These are phyloP conservation scores for Juncus inflexus DNA, from an alignment of 176 grass and related monocot genomes.

Conservation along the genomic window DNA sequence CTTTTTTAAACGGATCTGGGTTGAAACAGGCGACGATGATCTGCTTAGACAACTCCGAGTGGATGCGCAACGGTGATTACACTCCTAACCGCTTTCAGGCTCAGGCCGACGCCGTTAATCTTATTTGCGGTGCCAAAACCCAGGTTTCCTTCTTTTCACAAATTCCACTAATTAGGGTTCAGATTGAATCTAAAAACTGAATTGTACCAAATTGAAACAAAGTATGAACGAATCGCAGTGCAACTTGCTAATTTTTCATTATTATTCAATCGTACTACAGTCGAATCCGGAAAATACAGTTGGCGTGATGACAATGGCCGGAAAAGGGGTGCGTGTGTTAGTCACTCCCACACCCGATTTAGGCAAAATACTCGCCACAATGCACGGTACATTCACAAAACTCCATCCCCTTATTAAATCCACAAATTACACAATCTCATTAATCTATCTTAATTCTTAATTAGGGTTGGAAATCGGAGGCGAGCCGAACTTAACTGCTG, in stretches of 20 bases:
- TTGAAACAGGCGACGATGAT: constrained; percentile 87
- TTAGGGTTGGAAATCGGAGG: constrained; percentile 85
- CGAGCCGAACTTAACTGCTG: constrained; percentile 77
- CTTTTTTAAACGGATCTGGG: constrained; percentile 4
- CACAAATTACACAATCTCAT: background rate
- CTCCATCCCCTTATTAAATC: background rate
- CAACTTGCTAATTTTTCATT: constrained; percentile 18
- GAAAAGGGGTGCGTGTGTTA: constrained; percentile 91
- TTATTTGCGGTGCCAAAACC: constrained; percentile 94
- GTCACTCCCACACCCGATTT: constrained; percentile 98
- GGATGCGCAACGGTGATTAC: constrained; percentile 99
- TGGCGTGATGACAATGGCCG: constrained; percentile 95
- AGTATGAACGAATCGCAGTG: constrained; percentile 28
- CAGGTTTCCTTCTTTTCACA: constrained; percentile 35
- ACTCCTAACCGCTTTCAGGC: constrained; percentile 79
- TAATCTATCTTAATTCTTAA: constrained; percentile 2
- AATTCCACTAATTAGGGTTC: no score
- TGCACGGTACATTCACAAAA: constrained; percentile 60
- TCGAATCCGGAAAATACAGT: constrained; percentile 99
- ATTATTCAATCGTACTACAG: constrained; percentile 34
- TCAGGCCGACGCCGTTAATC: constrained; percentile 88
- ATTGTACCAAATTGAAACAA: constrained; percentile 25
- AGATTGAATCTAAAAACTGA: background rate
- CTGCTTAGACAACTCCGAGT: constrained; percentile 98
- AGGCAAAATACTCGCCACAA: constrained; percentile 96